Evolutionary conservation across 2,329 filamentous ascomycete species (phyloP).

Genomic region (Septoria petroselini): DNA sequence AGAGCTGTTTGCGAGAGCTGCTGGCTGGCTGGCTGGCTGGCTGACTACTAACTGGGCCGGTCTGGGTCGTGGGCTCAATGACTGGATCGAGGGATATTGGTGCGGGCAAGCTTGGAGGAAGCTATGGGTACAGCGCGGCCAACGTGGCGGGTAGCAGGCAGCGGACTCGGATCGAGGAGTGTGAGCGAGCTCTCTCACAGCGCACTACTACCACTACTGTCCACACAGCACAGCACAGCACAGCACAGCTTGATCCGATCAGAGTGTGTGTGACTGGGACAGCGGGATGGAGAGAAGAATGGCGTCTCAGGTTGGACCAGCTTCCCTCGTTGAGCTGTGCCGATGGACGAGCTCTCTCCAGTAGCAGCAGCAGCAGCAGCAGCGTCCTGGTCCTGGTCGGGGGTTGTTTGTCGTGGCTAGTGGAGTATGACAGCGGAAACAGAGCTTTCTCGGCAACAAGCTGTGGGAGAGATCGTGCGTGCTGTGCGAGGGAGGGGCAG

Average conservation of each 20-base stretch:
- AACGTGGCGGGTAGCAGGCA: no score
- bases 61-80: constrained; percentile 5
- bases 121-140: constrained; percentile 1
- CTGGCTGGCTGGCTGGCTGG: constrained; percentile 4
- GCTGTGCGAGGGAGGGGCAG: neutral
- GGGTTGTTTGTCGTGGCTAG: neutral
- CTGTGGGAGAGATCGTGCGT: constrained; percentile 2
- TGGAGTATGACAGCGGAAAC: constrained; percentile 2
- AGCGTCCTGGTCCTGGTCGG: neutral
- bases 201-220: no score
- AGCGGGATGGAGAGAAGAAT: constrained; percentile 2
- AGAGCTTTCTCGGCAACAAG: constrained; percentile 4
- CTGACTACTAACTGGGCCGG: neutral
- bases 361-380: neutral
- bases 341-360: neutral
- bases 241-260: constrained; percentile 1
- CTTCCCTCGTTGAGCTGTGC: constrained; percentile 11
- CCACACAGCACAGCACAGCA: no score
- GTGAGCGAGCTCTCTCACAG: no score
- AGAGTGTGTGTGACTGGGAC: constrained; percentile 1
- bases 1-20: constrained; percentile 9
- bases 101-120: constrained; percentile 5
- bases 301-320: constrained; percentile 6
- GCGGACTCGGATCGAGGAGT: no score
- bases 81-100: constrained; percentile 7